phyloP scores from a whole-genome alignment of 345 rosid species.

The Euclidium syriacum region DNA sequence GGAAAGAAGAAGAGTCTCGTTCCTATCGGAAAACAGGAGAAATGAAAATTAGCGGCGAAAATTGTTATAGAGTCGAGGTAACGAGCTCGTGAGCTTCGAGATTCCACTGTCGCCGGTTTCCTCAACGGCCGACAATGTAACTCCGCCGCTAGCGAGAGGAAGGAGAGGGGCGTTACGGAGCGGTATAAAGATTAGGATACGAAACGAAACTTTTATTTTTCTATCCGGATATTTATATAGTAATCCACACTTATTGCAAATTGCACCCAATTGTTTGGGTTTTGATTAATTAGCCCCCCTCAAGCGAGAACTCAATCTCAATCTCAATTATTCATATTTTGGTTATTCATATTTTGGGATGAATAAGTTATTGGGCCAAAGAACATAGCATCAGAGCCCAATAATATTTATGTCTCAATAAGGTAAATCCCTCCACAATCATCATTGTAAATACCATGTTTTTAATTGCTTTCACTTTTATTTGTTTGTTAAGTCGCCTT shows the following conservation, averaged over 20 bases:
- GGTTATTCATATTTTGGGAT: too few relatives aligned
- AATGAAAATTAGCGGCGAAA: not conserved
- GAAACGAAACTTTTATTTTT: not conserved
- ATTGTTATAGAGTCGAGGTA: not conserved
- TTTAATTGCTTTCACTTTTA: too few relatives aligned
- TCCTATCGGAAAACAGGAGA: constrained; percentile 6
- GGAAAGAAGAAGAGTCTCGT: not conserved
- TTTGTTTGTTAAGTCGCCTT: too few relatives aligned
- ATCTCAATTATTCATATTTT: too few relatives aligned
- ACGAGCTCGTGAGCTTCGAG: constrained; percentile 4
- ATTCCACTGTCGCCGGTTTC: constrained; percentile 19
- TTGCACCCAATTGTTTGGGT: constrained; percentile 5
- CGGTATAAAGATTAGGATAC: constrained; percentile 25
- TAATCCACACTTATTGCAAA: not conserved
- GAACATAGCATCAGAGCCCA: not conserved
- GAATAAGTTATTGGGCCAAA: not conserved
- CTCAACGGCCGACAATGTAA: constrained; percentile 34
- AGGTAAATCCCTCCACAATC: too few relatives aligned
- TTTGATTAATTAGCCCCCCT: constrained; percentile 14
- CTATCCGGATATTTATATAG: constrained; percentile 17
- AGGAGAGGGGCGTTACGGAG: constrained; percentile 19
- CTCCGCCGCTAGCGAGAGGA: constrained; percentile 41
- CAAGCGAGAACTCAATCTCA: not conserved
- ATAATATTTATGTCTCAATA: too few relatives aligned
- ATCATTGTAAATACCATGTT: too few relatives aligned